A percentile compares a stretch with the other conserved stretches of the same genome.
Conservation (phyloP, 345 rosid species). For the Mercurialis annua region DNA sequence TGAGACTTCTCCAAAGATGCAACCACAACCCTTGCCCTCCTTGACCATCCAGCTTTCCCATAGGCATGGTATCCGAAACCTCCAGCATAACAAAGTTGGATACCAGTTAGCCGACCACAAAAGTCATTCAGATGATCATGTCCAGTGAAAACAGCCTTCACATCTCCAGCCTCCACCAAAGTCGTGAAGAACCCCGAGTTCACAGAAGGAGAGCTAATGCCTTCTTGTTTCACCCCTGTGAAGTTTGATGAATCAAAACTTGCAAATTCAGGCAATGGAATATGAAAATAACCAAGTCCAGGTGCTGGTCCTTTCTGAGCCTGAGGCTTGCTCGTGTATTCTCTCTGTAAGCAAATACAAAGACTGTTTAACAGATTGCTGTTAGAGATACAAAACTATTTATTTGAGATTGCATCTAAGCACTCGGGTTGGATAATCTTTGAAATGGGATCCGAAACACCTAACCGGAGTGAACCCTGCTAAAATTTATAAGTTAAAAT, state of each 20-base stretch:
- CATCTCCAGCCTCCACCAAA: slow-evolving; percentile 74
- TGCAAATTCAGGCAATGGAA: slow-evolving; percentile 77
- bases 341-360: slow-evolving; percentile 39
- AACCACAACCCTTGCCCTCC: slow-evolving; percentile 75
- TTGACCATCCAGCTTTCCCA: slow-evolving; percentile 85
- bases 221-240: slow-evolving; percentile 74
- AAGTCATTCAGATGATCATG: slow-evolving; percentile 92
- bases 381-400: not conserved
- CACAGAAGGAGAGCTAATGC: slow-evolving; percentile 57
- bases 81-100: slow-evolving; percentile 89
- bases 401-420: not conserved
- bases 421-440: too few species aligned
- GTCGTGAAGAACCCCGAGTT: slow-evolving; percentile 91
- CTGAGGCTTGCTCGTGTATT: slow-evolving; percentile 50
- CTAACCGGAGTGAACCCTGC: not conserved
- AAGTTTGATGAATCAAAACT: slow-evolving; percentile 51
- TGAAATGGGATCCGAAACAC: not conserved
- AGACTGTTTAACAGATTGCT: not conserved
- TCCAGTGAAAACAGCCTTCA: slow-evolving; percentile 82
- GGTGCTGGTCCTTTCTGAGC: slow-evolving; percentile 68
- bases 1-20: slow-evolving; percentile 62
- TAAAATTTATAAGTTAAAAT: not conserved
- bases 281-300: slow-evolving; percentile 86
- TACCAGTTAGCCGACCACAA: slow-evolving; percentile 58
- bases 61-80: slow-evolving; percentile 96